Evolutionary conservation across 371 early-diverging fungal genomes (phyloP).

Genomic region (Mortierella sp.): DNA sequence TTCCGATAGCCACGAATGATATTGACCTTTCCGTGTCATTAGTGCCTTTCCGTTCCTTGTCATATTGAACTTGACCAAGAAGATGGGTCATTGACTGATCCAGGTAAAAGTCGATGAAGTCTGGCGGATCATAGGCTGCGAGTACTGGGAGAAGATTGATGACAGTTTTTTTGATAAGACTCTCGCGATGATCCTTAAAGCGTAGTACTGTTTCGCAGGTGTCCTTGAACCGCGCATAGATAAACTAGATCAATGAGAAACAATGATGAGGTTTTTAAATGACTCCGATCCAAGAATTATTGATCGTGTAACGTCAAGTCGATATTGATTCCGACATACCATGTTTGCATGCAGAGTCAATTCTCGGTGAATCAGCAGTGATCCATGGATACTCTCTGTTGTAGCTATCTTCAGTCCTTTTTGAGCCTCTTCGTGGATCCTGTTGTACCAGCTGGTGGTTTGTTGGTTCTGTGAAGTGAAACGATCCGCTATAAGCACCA

Average conservation of each 20-base stretch:
- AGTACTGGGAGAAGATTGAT: conserved; percentile 86
- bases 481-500: conserved; percentile 84
- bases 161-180: conserved; percentile 85
- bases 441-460: conserved; percentile 77
- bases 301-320: neutral
- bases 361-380: conserved; percentile 84
- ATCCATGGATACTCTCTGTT: conserved; percentile 89
- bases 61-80: conserved; percentile 77
- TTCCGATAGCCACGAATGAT: conserved; percentile 89
- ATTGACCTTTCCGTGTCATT: conserved; percentile 32
- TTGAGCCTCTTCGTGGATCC: conserved; percentile 85
- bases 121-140: conserved; percentile 83
- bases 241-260: conserved; percentile 58
- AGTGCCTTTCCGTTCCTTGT: conserved; percentile 68
- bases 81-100: conserved; percentile 81
- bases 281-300: neutral
- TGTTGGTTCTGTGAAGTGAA: conserved; percentile 75
- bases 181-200: conserved; percentile 85
- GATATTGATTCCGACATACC: conserved; percentile 27
- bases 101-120: conserved; percentile 81
- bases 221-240: conserved; percentile 83
- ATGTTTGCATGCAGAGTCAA: conserved; percentile 84
- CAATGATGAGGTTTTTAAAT: neutral
- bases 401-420: conserved; percentile 76
- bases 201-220: conserved; percentile 82